These are phyloP conservation scores for Butyriboletus appendiculatus DNA, from an alignment of 1,284 basidiomycete genomes.

Conservation along the genomic window DNA sequence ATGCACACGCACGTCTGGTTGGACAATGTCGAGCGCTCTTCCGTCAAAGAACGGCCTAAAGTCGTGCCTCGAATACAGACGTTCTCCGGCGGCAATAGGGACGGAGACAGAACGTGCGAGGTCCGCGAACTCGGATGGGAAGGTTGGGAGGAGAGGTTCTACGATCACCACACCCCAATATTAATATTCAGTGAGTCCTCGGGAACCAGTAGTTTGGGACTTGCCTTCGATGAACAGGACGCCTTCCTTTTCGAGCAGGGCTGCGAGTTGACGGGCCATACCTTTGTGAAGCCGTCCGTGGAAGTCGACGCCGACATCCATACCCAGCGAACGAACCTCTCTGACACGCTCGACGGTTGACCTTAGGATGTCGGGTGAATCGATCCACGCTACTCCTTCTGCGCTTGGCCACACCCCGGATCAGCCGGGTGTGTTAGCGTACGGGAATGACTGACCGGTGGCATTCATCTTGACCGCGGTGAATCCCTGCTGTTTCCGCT, in stretches of 20 bases:
- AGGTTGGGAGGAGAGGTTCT: constrained; percentile 71
- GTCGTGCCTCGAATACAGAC: constrained; percentile 68
- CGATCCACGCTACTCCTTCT: constrained; percentile 50
- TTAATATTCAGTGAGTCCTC: background rate
- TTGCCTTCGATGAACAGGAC: constrained; percentile 74
- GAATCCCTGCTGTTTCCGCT: constrained; percentile 70
- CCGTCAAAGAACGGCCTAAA: constrained; percentile 72
- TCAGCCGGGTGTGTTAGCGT: background rate
- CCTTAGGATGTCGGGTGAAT: constrained; percentile 52
- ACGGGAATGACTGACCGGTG: constrained; percentile 39
- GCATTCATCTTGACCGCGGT: constrained; percentile 82
- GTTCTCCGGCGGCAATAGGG: constrained; percentile 73
- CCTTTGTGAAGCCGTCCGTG: constrained; percentile 70
- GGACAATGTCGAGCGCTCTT: constrained; percentile 71
- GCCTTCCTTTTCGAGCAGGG: constrained; percentile 61
- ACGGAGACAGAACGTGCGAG: constrained; percentile 61
- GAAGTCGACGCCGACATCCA: constrained; percentile 69
- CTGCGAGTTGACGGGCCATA: constrained; percentile 78
- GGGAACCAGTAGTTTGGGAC: background rate
- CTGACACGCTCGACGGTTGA: constrained; percentile 64
- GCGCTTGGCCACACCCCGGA: background rate
- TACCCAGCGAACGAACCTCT: constrained; percentile 59
- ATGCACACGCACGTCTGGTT: constrained; percentile 61
- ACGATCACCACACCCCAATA: background rate
- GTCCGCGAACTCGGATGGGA: constrained; percentile 67